These are phyloP conservation scores for Talaromyces sp. DNA, from an alignment of 2,329 filamentous ascomycete genomes.

Conservation along the genomic window DNA sequence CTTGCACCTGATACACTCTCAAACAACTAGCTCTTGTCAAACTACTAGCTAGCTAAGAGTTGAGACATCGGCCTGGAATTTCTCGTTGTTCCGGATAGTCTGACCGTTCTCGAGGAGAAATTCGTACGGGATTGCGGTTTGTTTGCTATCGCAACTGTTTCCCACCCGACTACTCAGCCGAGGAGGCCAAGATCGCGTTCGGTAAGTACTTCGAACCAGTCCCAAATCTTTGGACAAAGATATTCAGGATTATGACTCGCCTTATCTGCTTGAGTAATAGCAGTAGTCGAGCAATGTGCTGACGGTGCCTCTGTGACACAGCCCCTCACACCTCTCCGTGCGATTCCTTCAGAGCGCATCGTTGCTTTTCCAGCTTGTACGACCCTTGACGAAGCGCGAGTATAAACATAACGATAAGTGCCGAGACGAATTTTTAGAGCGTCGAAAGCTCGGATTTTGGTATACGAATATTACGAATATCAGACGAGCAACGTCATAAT, in stretches of 20 bases:
- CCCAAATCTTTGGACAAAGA: background rate
- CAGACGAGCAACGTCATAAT: background rate
- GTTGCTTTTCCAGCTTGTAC: background rate
- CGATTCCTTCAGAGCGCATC: conserved; percentile 2
- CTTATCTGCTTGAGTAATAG: background rate
- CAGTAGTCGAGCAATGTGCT: background rate
- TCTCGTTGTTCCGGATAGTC: background rate
- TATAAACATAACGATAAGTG: background rate
- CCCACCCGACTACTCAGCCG: background rate
- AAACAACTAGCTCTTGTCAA: conserved; percentile 7
- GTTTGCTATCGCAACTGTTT: conserved; percentile 11
- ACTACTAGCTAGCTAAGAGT: background rate
- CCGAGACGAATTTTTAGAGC: background rate
- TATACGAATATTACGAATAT: background rate
- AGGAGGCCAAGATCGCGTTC: background rate
- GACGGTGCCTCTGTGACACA: conserved; percentile 5
- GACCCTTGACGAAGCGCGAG: background rate
- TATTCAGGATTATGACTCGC: background rate
- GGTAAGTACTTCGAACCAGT: background rate
- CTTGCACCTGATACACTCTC: background rate
- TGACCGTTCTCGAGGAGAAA: background rate
- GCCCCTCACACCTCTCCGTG: conserved; percentile 1
- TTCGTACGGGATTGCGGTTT: background rate
- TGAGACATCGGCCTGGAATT: conserved; percentile 7
- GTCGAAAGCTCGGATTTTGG: background rate